Percentiles rank a stretch among this genome's conserved stretches.
Conservation (phyloP, 2,329 filamentous ascomycete species). For the Neocucurbitaria cava region DNA sequence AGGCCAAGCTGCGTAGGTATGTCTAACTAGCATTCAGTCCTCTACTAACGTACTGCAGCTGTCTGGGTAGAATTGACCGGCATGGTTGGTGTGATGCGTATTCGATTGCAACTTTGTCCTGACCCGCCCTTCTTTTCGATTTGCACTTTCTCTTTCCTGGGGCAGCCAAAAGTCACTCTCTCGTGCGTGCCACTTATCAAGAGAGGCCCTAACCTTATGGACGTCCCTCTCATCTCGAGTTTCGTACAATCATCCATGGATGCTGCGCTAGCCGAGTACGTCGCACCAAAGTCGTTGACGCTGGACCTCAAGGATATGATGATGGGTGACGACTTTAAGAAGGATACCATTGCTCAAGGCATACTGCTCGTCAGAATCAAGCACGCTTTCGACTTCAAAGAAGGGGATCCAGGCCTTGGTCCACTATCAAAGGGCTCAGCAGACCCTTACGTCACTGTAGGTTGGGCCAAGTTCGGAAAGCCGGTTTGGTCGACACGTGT, state of each 20-base stretch:
- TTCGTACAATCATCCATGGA: slow-evolving; percentile 79
- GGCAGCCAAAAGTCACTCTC: slow-evolving; percentile 74
- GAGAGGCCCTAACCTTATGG: slow-evolving; percentile 75
- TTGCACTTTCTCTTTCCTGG: slow-evolving; percentile 76
- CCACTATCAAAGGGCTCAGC: slow-evolving; percentile 66
- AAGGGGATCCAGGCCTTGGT: slow-evolving; percentile 70
- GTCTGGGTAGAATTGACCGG: slow-evolving; percentile 79
- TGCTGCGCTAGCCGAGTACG: slow-evolving; percentile 76
- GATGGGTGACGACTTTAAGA: slow-evolving; percentile 79
- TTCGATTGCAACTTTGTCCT: slow-evolving; percentile 75
- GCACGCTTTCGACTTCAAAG: slow-evolving; percentile 72
- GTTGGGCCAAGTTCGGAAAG: slow-evolving; percentile 80
- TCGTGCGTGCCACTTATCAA: slow-evolving; percentile 74
- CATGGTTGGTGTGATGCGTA: slow-evolving; percentile 71
- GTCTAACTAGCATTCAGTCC: background rate
- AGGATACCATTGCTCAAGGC: slow-evolving; percentile 71
- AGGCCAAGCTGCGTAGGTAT: slow-evolving; percentile 58
- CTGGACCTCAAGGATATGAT: slow-evolving; percentile 80
- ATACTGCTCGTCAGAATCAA: slow-evolving; percentile 72
- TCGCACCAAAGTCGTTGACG: slow-evolving; percentile 77
- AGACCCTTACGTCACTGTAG: slow-evolving; percentile 75
- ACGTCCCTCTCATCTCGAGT: slow-evolving; percentile 75
- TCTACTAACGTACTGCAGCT: slow-evolving; percentile 49
- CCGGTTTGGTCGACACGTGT: slow-evolving; percentile 71
- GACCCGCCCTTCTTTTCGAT: slow-evolving; percentile 80